Base-by-base conservation (phyloP, 441 rosid genomes). In the Erodium chrysanthum region DNA sequence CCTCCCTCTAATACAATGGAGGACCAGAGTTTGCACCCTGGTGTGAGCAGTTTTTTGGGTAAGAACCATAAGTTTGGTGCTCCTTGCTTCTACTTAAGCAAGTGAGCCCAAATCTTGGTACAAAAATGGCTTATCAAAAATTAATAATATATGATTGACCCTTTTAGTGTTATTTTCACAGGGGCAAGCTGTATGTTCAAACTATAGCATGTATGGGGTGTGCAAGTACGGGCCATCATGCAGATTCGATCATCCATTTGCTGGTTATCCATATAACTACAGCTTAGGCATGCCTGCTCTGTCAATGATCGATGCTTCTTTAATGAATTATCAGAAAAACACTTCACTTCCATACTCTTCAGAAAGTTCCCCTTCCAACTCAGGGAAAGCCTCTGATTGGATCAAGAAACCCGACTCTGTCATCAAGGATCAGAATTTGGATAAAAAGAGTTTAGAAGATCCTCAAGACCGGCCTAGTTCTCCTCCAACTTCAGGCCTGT, bases 291-390 rank as follows among this genome's bases (percentile, higher is more conserved):
- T 9, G 48, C 48, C 48, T 12, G 48, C 48, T 10, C 14, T 42
- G 10, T 42, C 48, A 35, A 42, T 74, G 78, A 74, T 29, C 5
- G 33, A 29, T 29, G 5, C 33, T 29, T 29, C 33, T 29, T 6
- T 29, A 6, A 29, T 29, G 33, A 29, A 67, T 58, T 79, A 78
- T 79, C 85, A 74, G 59, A 82, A 76, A 67, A 81, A 73, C 65
- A 29, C 79, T 11, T 81, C 76, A 3, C 73, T 74, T 44, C 66
- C 64, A 71, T 72, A 70, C 66, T 66, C 84, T 18, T 73, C 78
- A 1, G 82, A 78, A 73, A 54, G 74, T 67, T 68, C 79, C 12
- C 66, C 69, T n/a, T 31, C 69, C 20, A 15, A 66, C 64, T 70
- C 79, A 50, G 66, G 5, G 5, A 29, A 29, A 29, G 33, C 33